A percentile compares a stretch with the other conserved stretches of the same genome.
These are phyloP conservation scores for Litchi chinensis DNA, from an alignment of 345 rosid genomes.

Conservation along the genomic window DNA sequence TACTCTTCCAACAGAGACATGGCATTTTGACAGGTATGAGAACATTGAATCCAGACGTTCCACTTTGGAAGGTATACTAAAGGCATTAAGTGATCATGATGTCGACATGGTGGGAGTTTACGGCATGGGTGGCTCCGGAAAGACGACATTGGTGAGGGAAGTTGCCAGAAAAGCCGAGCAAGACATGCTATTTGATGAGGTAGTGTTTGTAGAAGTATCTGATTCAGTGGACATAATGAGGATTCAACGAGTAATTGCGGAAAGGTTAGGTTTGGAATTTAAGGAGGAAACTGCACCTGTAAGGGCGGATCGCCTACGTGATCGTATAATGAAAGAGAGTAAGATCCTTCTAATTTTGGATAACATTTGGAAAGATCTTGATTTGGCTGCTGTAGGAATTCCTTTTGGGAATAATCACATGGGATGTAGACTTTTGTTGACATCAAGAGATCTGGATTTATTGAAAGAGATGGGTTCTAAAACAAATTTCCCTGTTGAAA, in stretches of 20 bases:
- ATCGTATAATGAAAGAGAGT: background rate
- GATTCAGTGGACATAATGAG: background rate
- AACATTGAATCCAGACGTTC: slow-evolving; percentile 13
- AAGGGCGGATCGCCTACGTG: background rate
- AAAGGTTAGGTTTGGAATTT: background rate
- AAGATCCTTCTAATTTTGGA: slow-evolving; percentile 5
- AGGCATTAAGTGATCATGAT: background rate
- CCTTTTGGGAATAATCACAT: background rate
- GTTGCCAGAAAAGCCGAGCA: background rate
- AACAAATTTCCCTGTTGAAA: background rate
- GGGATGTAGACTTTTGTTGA: background rate
- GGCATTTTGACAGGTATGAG: background rate
- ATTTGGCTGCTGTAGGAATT: background rate
- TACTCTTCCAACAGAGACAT: background rate
- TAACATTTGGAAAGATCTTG: background rate
- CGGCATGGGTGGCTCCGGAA: slow-evolving; percentile 18
- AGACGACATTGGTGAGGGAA: slow-evolving; percentile 18
- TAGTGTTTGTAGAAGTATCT: slow-evolving; percentile 1
- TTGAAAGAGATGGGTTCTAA: background rate
- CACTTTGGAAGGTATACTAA: background rate
- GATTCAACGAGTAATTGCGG: background rate
- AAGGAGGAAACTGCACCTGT: background rate
- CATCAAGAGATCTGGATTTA: background rate
- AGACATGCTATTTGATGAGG: background rate
- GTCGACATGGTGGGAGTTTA: slow-evolving; percentile 18